phyloP scores from a whole-genome alignment of 176 grass and related monocot species.

The Tuctoria greenei region DNA sequence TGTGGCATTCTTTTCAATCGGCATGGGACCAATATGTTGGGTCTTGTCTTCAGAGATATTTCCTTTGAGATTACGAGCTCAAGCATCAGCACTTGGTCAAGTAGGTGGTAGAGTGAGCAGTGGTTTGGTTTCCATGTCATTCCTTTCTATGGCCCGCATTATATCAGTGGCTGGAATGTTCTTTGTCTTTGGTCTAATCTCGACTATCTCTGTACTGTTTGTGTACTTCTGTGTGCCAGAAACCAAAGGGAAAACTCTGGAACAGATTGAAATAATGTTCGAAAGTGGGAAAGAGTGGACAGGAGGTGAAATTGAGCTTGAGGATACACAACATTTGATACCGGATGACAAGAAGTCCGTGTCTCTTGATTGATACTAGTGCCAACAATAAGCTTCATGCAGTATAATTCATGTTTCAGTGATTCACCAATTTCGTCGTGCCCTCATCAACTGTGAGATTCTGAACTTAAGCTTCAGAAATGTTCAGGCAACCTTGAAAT shows the following conservation, averaged over 20 bases:
- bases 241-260: slow-evolving; percentile 87
- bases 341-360: slow-evolving; percentile 39
- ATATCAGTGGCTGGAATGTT: slow-evolving; percentile 82
- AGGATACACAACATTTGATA: slow-evolving; percentile 68
- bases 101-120: slow-evolving; percentile 86
- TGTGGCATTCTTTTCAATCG: slow-evolving; percentile 87
- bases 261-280: slow-evolving; percentile 93
- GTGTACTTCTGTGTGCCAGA: slow-evolving; percentile 80
- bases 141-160: slow-evolving; percentile 67
- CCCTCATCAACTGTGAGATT: background rate
- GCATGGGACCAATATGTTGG: slow-evolving; percentile 94
- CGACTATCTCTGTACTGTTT: slow-evolving; percentile 60
- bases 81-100: slow-evolving; percentile 83
- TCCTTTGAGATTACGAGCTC: slow-evolving; percentile 82
- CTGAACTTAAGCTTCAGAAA: slow-evolving; percentile 2
- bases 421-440: background rate
- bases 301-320: slow-evolving; percentile 67
- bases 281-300: slow-evolving; percentile 56
- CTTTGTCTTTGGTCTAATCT: slow-evolving; percentile 62
- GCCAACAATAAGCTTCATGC: slow-evolving; percentile 16
- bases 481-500: background rate
- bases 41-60: slow-evolving; percentile 90
- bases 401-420: slow-evolving; percentile 21
- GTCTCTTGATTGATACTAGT: slow-evolving; percentile 36
- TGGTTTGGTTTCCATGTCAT: slow-evolving; percentile 84